Conservation (phyloP, 441 rosid genomes). For the Arabidopsis lyrata region DNA sequence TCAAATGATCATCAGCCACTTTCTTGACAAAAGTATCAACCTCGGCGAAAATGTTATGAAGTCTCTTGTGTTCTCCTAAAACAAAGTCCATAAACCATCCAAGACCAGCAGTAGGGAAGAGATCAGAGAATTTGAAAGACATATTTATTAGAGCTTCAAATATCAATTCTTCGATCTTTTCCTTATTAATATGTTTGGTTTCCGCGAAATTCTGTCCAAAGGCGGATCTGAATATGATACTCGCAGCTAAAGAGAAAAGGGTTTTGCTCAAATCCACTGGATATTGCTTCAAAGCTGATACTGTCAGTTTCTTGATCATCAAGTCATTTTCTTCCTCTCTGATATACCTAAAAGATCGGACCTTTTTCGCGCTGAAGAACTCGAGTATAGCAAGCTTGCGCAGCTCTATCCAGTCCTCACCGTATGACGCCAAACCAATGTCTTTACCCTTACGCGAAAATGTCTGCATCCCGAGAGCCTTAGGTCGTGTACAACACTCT, state of each 20-base stretch:
- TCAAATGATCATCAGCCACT: conserved; percentile 48
- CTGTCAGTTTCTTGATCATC: conserved; percentile 40
- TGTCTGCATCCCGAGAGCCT: conserved; percentile 24
- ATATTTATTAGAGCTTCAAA: conserved; percentile 23
- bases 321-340: conserved; percentile 52
- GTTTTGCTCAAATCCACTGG: conserved; percentile 47
- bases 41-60: conserved; percentile 39
- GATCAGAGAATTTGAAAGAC: conserved; percentile 44
- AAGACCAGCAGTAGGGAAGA: conserved; percentile 46
- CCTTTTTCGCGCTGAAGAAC: conserved; percentile 50
- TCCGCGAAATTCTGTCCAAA: conserved; percentile 44
- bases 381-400: conserved; percentile 47
- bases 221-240: conserved; percentile 41
- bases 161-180: conserved; percentile 39
- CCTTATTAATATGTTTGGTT: conserved; percentile 25
- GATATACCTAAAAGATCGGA: conserved; percentile 45
- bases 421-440: conserved; percentile 47
- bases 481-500: conserved; percentile 55
- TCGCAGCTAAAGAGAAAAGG: conserved; percentile 35
- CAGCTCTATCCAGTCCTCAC: conserved; percentile 51
- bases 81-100: conserved; percentile 57
- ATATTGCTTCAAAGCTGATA: conserved; percentile 32
- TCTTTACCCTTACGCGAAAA: conserved; percentile 49
- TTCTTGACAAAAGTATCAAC: conserved; percentile 49
- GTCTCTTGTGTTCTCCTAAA: conserved; percentile 40